Conservation (phyloP, 225 moss, liverwort and hornwort genomes). For the Marchantia polymorpha region DNA sequence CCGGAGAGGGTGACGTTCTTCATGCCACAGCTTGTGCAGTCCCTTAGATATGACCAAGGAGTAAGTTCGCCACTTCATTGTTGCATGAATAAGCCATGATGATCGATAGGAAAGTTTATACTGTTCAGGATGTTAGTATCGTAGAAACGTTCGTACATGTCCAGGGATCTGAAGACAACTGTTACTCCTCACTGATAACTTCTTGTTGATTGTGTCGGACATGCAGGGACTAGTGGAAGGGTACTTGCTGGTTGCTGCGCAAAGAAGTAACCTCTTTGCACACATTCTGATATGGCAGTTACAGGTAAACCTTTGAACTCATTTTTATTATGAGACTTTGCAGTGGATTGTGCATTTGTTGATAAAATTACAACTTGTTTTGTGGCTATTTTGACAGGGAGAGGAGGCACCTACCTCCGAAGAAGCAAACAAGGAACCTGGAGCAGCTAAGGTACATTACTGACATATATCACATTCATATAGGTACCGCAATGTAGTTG, state of each 20-base stretch:
- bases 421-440: constrained; percentile 50
- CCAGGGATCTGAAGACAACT: neutral
- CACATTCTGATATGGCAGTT: constrained; percentile 93
- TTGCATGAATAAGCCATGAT: neutral
- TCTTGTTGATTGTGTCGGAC: neutral
- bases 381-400: constrained; percentile 43
- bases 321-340: neutral
- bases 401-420: constrained; percentile 80
- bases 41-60: constrained; percentile 80
- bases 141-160: neutral
- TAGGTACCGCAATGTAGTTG: neutral
- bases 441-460: constrained; percentile 48
- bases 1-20: constrained; percentile 90
- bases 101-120: too few species aligned
- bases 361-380: neutral
- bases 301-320: constrained; percentile 46
- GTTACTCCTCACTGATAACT: neutral
- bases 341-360: neutral
- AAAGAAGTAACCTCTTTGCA: constrained; percentile 71
- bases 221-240: constrained; percentile 82
- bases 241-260: constrained; percentile 77
- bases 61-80: constrained; percentile 27
- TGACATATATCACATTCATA: neutral
- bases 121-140: neutral
- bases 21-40: constrained; percentile 95